Base-by-base conservation (phyloP, 208 protist species). In the Trypanosoma boissoni region DNA sequence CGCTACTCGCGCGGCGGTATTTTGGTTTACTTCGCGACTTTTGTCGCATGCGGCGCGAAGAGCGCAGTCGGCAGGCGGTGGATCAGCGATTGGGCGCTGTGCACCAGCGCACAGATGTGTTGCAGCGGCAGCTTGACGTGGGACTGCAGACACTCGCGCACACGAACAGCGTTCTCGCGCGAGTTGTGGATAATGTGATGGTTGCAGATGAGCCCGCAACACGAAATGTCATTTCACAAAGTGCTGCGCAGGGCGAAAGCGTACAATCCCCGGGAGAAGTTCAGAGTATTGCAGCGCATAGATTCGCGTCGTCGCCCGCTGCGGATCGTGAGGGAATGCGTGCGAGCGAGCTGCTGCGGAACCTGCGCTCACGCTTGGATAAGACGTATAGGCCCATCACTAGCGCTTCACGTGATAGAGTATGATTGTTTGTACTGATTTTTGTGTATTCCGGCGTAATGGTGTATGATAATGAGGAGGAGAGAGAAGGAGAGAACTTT, bases 91-190 rank as follows among this genome's bases (percentile, higher is more conserved):
- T 70, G 24, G 14, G 29, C 8, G 16, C n/a, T n/a, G 10, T 70
- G 12, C 41, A 16, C 28, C 46, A 63, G 18, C 55, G 64, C 2
- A 34, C 55, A 2, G 64, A 70, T 39, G 36, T 6, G 14, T 26
- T 70, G n/a, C 50, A 58, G 50, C 14, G 26, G 18, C 56, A 70
- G 23, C 45, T 70, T 32, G 64, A 62, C 39, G 26, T 70, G n/a
- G 64, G 64, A 7, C 27, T 70, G 32, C 52, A 64, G 31, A 70
- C 64, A 14, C 59, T 70, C n/a, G 4, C 64, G n/a, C 64, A 70
- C 24, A 70, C 64, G 12, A 70, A 70, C 23, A 55, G 56, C 44
- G 64, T 70, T n/a, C 32, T 70, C n/a, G 53, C 64, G 1, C 44
- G 49, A n/a, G 46, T 70, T 28, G 53, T 70, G 23, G 64, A 70